These are phyloP conservation scores for Cercophora samala DNA, from an alignment of 495 filamentous ascomycete genomes.

Conservation along the genomic window DNA sequence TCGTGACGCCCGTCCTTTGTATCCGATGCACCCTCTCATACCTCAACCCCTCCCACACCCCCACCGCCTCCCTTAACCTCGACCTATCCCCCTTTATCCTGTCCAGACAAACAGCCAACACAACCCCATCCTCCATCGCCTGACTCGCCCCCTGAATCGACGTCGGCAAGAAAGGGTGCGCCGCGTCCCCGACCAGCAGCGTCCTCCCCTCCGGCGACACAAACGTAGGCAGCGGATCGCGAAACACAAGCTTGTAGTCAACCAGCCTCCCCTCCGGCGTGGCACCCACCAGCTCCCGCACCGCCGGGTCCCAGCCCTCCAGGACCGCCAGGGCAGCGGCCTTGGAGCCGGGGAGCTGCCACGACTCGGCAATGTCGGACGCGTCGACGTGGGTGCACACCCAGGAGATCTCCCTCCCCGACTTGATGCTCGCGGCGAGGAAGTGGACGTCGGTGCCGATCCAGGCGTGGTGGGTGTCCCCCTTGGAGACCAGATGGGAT, in stretches of 20 bases:
- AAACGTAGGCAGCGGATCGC: constrained; percentile 66
- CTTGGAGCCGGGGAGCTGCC: constrained; percentile 56
- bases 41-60: constrained; percentile 48
- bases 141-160: constrained; percentile 66
- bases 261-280: constrained; percentile 58
- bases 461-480: constrained; percentile 60
- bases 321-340: constrained; percentile 55
- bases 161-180: constrained; percentile 71
- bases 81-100: constrained; percentile 30
- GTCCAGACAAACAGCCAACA: constrained; percentile 60
- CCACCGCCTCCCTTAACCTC: constrained; percentile 43
- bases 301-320: constrained; percentile 64
- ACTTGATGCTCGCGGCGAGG: constrained; percentile 58
- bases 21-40: constrained; percentile 54
- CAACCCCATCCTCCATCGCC: constrained; percentile 69
- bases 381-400: constrained; percentile 60
- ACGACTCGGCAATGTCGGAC: constrained; percentile 54
- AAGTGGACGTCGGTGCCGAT: constrained; percentile 63
- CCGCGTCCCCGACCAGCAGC: constrained; percentile 65
- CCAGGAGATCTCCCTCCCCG: constrained; percentile 64
- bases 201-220: constrained; percentile 59
- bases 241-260: constrained; percentile 70
- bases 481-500: constrained; percentile 56
- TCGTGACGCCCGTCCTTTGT: constrained; percentile 57
- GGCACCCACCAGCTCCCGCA: constrained; percentile 54